These are phyloP conservation scores for Nepenthes mirabilis DNA, from an alignment of 148 eudicot genomes.

Conservation along the genomic window DNA sequence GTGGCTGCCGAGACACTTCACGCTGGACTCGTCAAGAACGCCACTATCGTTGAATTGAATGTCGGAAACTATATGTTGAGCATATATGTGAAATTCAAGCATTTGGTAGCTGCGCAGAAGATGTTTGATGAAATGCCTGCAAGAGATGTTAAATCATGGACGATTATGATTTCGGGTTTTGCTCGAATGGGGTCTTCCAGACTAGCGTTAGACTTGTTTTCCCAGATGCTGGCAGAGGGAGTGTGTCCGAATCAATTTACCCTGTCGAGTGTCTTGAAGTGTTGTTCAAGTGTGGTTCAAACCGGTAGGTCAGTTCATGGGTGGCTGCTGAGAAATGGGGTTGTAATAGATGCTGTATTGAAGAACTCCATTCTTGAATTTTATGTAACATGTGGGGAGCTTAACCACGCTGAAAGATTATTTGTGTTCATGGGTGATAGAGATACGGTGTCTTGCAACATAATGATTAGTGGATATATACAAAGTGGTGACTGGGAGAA, in stretches of 20 bases:
- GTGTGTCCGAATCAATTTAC: constrained; percentile 60
- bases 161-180: constrained; percentile 54
- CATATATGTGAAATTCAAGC: constrained; percentile 29
- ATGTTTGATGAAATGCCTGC: constrained; percentile 67
- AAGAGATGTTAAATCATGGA: constrained; percentile 71
- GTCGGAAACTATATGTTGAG: constrained; percentile 42
- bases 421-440: constrained; percentile 32
- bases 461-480: constrained; percentile 47
- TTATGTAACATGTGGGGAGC: constrained; percentile 42
- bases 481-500: constrained; percentile 31
- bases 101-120: constrained; percentile 31
- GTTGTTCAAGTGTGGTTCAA: constrained; percentile 37
- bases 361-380: constrained; percentile 55
- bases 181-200: constrained; percentile 24
- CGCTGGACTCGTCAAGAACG: constrained; percentile 33
- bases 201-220: constrained; percentile 31
- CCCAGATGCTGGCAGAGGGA: constrained; percentile 37
- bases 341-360: constrained; percentile 45
- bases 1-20: constrained; percentile 23
- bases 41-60: constrained; percentile 17
- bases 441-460: constrained; percentile 54
- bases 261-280: constrained; percentile 63
- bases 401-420: constrained; percentile 31
- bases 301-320: constrained; percentile 59
- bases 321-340: constrained; percentile 38